Conservation (phyloP, 371 early-diverging fungal species). For the Neoconidiobolus thromboides region DNA sequence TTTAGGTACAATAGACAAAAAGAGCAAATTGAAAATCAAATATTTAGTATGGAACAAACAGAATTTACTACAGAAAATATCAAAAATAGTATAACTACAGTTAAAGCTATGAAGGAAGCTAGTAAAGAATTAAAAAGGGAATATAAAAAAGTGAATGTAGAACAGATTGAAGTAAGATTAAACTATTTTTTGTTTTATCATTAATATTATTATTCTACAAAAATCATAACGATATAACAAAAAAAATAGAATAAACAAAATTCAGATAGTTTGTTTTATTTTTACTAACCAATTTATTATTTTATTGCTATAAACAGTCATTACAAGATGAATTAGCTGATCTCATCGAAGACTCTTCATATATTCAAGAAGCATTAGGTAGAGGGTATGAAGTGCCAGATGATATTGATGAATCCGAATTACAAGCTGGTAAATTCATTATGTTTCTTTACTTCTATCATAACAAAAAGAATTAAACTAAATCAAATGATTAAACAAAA, state of each 20-base stretch:
- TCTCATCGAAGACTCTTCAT: slow-evolving; percentile 82
- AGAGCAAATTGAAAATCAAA: slow-evolving; percentile 80
- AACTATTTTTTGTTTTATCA: neutral
- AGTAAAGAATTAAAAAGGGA: slow-evolving; percentile 86
- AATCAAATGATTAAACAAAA: too few relatives aligned
- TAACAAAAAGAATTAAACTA: too few relatives aligned
- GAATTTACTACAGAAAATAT: slow-evolving; percentile 84
- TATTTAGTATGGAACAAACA: slow-evolving; percentile 96
- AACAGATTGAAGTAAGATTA: slow-evolving; percentile 66
- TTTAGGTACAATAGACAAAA: slow-evolving; percentile 62
- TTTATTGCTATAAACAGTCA: slow-evolving; percentile 22
- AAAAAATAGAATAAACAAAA: too few relatives aligned
- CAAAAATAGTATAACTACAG: slow-evolving; percentile 75
- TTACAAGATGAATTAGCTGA: slow-evolving; percentile 96
- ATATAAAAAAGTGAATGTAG: slow-evolving; percentile 79
- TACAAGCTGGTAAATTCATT: slow-evolving; percentile 62
- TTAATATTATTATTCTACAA: neutral
- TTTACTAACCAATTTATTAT: neutral
- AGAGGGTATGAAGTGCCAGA: slow-evolving; percentile 83
- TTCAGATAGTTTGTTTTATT: too few relatives aligned
- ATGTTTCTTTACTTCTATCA: neutral
- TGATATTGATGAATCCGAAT: slow-evolving; percentile 85
- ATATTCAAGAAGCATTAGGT: slow-evolving; percentile 83
- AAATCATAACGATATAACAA: too few relatives aligned
- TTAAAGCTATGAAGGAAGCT: slow-evolving; percentile 86